phyloP scores from a whole-genome alignment of 2,329 filamentous ascomycete species.

The Curvularia sp. region DNA sequence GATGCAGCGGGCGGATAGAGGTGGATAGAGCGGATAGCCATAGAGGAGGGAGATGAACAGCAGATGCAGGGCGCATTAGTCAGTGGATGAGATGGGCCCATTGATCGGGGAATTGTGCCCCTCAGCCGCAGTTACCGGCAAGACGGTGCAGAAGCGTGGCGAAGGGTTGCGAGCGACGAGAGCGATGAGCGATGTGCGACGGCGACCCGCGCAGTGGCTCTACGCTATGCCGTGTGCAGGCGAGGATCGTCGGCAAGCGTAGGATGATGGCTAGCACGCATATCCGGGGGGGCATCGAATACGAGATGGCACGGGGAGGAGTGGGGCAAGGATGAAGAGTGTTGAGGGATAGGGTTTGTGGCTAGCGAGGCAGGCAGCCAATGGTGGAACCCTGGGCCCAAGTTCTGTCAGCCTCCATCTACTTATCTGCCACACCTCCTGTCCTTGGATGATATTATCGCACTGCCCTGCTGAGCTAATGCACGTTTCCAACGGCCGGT shows the following conservation, averaged over 20 bases:
- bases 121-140: neutral
- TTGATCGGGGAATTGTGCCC: neutral
- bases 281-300: conserved; percentile 9
- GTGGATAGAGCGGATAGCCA: neutral
- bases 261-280: conserved; percentile 2
- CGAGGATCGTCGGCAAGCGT: neutral
- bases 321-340: conserved; percentile 16
- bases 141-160: neutral
- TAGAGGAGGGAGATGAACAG: neutral
- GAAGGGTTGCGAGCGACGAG: conserved; percentile 2
- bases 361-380: conserved; percentile 9
- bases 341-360: conserved; percentile 15
- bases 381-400: conserved; percentile 17
- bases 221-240: neutral
- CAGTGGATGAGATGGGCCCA: conserved; percentile 1
- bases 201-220: conserved; percentile 17
- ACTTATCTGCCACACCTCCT: neutral
- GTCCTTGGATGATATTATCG: neutral
- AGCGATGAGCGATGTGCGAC: neutral
- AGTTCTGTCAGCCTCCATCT: conserved; percentile 20
- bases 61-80: neutral
- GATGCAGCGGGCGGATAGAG: conserved; percentile 20
- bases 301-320: conserved; percentile 23
- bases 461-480: neutral
- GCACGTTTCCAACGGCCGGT: neutral